These are phyloP conservation scores for Agaricus bisporus DNA, from an alignment of 768 basidiomycete species.

Conservation along the genomic window DNA sequence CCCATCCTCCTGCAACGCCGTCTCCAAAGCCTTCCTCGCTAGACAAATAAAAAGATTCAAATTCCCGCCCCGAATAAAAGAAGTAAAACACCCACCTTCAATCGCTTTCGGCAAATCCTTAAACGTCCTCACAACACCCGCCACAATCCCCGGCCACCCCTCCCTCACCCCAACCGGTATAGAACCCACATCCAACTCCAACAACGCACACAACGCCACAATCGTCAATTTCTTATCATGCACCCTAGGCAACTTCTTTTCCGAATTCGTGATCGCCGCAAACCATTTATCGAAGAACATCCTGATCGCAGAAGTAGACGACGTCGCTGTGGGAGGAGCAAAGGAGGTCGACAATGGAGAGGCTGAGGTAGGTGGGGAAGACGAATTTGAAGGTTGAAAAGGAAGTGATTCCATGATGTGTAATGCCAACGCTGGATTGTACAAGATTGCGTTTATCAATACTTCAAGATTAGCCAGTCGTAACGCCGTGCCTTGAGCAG, in stretches of 20 bases:
- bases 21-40: conserved; percentile 57
- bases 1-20: conserved; percentile 27
- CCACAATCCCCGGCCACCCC: conserved; percentile 74
- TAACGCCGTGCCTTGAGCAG: conserved; percentile 55
- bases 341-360: no score
- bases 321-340: no score
- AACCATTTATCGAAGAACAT: conserved; percentile 88
- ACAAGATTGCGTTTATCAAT: conserved; percentile 75
- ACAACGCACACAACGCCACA: conserved; percentile 65
- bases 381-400: no score
- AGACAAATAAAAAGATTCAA: neutral
- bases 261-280: conserved; percentile 50
- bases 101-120: conserved; percentile 74
- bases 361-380: no score
- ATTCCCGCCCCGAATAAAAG: neutral
- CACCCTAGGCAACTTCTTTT: conserved; percentile 65
- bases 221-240: conserved; percentile 88
- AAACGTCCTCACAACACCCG: conserved; percentile 66
- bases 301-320: conserved; percentile 14
- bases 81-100: conserved; percentile 38
- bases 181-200: conserved; percentile 57
- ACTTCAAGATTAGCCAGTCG: conserved; percentile 79
- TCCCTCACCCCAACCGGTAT: conserved; percentile 58
- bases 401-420: conserved; percentile 56
- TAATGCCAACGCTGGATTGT: conserved; percentile 75